Evolutionary conservation across 768 basidiomycete species (phyloP).

Genomic region (Lactarius pseudohatsudake): DNA sequence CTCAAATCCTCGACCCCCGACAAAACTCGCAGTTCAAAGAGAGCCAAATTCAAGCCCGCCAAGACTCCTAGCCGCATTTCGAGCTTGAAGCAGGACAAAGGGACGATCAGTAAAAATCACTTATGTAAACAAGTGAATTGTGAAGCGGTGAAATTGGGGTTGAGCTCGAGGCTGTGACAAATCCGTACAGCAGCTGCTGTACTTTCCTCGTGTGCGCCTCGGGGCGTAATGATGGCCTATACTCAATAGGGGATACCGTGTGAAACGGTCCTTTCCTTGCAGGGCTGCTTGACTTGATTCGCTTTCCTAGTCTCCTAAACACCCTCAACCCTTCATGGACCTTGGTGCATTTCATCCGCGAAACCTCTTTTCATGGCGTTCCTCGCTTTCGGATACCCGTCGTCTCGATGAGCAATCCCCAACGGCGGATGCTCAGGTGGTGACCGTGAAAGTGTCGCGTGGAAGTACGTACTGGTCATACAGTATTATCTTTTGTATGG

Average conservation of each 20-base stretch:
- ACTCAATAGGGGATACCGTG: not conserved
- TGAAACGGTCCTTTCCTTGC: not conserved
- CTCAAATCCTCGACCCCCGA: too few relatives aligned
- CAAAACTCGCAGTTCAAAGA: not conserved
- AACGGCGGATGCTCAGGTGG: not conserved
- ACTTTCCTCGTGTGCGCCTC: not conserved
- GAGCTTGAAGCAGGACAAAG: not conserved
- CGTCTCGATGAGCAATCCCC: not conserved
- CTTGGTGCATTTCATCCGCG: slow-evolving; percentile 10
- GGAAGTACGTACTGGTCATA: not conserved
- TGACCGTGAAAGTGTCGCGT: not conserved
- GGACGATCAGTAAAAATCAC: not conserved
- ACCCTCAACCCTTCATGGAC: slow-evolving; percentile 4
- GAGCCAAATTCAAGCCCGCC: not conserved
- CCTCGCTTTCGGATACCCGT: not conserved
- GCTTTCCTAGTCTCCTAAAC: not conserved
- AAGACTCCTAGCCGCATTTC: not conserved
- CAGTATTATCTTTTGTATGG: not conserved
- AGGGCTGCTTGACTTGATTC: not conserved
- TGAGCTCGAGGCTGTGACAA: not conserved
- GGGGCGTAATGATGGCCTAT: not conserved
- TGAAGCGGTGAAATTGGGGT: not conserved
- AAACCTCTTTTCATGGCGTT: slow-evolving; percentile 6
- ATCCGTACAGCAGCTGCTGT: not conserved
- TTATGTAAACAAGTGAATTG: slow-evolving; percentile 1